Evolutionary conservation across 495 filamentous ascomycete species (phyloP), one percentile per base, ranked within the genome.

Genomic region (Hypomontagnella submonticulosa): DNA sequence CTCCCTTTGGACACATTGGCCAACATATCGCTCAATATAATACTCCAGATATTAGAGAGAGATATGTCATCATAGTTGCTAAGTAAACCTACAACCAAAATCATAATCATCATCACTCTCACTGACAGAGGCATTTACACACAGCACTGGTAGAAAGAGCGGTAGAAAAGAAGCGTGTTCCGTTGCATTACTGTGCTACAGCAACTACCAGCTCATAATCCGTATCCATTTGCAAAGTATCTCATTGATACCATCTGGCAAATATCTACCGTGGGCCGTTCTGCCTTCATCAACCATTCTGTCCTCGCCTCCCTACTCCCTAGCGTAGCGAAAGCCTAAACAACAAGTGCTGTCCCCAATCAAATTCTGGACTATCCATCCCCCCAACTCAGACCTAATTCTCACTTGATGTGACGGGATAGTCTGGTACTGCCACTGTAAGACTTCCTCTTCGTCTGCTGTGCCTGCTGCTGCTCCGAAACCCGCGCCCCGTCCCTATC

Each of bases 361-460:
- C 12, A 27, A 9, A 33, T 6, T 27, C 23, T 6, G 3, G 3
- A 2, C 19, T 40, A 19, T 15, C 37, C 33, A 11, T 18, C 18
- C 37, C 20, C 49, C 49, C 13, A 37, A 10, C 2, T 8, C 11
- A 52, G 6, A 27, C 37, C 34, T 6, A 33, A 10, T 2, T 3
- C 11, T 38, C 43, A 52, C 46, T 55, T 61, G 40, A 52, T 53
- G 16, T 46, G 37, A 5, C 48, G 42, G 3, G 64, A 67, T 9
- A 62, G 40, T 13, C 57, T 68, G 30, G 15, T 50, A 16, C 34
- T 23, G 50, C 64, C 57, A 20, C 48, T 44, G 6, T 23, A n/a
- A 5, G 66, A 64, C n/a, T 6, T 19, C 2, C 49, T 44, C 15
- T 64, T 60, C 19, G 30, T 19, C 16, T 37, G 18, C 38, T 10